phyloP scores from a whole-genome alignment of 2,329 filamentous ascomycete species.

The Proliferodiscus dingleyae region DNA sequence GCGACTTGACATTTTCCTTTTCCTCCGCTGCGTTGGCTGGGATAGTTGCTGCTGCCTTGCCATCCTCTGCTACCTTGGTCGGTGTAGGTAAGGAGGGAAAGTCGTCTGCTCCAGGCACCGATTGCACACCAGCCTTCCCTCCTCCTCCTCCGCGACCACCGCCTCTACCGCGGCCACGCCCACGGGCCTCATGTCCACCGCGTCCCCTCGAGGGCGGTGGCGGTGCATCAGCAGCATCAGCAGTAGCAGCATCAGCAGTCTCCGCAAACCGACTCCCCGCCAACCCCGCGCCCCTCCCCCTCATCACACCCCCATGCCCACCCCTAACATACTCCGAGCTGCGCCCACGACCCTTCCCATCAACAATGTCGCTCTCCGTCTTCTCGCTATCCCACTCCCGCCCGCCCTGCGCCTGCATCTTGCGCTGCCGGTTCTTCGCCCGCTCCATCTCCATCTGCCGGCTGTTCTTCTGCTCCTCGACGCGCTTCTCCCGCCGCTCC shows the following conservation, averaged over 20 bases:
- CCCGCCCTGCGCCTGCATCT: constrained; percentile 30
- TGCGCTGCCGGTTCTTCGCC: constrained; percentile 31
- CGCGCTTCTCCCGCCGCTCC: constrained; percentile 17
- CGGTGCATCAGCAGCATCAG: no score
- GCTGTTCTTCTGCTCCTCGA: constrained; percentile 26
- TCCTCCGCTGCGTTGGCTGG: constrained; percentile 12
- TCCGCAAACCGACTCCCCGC: constrained; percentile 18
- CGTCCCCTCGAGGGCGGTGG: constrained; percentile 6
- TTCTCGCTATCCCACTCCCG: constrained; percentile 33
- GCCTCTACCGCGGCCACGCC: constrained; percentile 20
- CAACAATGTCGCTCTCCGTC: constrained; percentile 28
- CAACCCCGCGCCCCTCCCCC: constrained; percentile 20
- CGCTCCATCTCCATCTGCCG: constrained; percentile 32
- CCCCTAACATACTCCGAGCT: constrained; percentile 28
- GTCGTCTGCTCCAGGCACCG: constrained; percentile 20
- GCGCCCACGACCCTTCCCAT: constrained; percentile 21
- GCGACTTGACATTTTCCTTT: background rate
- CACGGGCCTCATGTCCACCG: constrained; percentile 17
- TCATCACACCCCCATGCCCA: constrained; percentile 28
- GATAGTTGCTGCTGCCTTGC: constrained; percentile 9
- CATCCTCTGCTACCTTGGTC: constrained; percentile 4
- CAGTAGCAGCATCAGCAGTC: no score
- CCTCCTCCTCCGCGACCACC: constrained; percentile 20
- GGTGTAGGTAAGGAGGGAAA: constrained; percentile 25
- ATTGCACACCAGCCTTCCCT: no score